These are phyloP conservation scores for Leccinellum luteum DNA, from an alignment of 768 basidiomycete genomes.

Conservation along the genomic window DNA sequence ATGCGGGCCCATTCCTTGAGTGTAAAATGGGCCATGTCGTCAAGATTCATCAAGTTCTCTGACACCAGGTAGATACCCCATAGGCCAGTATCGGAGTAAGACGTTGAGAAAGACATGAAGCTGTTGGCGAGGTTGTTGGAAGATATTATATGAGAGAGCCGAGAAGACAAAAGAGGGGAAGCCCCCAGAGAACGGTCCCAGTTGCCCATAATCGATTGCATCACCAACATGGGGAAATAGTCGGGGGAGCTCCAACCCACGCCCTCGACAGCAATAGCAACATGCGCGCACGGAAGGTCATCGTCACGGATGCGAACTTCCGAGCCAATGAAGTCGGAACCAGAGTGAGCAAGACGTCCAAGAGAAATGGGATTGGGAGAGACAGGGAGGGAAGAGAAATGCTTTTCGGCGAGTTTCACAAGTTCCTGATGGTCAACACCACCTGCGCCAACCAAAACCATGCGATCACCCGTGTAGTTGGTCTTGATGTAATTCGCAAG, in stretches of 20 bases:
- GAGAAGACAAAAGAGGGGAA: constrained; percentile 84
- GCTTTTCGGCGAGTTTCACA: constrained; percentile 91
- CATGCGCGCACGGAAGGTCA: constrained; percentile 81
- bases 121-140: constrained; percentile 96
- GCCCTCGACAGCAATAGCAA: constrained; percentile 97
- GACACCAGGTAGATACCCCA: constrained; percentile 98
- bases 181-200: constrained; percentile 98
- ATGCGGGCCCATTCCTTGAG: constrained; percentile 95
- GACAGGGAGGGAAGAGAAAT: constrained; percentile 86
- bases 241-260: constrained; percentile 97
- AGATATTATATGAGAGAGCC: constrained; percentile 88
- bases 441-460: constrained; percentile 97
- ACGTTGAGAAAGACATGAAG: constrained; percentile 99
- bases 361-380: constrained; percentile 88
- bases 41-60: constrained; percentile 91
- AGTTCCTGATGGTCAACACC: constrained; percentile 91
- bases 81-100: constrained; percentile 96
- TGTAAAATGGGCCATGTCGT: constrained; percentile 92
- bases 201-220: constrained; percentile 98
- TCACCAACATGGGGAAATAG: constrained; percentile 99
- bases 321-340: constrained; percentile 84
- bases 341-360: constrained; percentile 72
- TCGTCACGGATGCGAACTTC: constrained; percentile 97
- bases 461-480: constrained; percentile 98
- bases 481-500: constrained; percentile 89